phyloP scores from a whole-genome alignment of 2,329 filamentous ascomycete species.

The Beauveria rudraprayagi region DNA sequence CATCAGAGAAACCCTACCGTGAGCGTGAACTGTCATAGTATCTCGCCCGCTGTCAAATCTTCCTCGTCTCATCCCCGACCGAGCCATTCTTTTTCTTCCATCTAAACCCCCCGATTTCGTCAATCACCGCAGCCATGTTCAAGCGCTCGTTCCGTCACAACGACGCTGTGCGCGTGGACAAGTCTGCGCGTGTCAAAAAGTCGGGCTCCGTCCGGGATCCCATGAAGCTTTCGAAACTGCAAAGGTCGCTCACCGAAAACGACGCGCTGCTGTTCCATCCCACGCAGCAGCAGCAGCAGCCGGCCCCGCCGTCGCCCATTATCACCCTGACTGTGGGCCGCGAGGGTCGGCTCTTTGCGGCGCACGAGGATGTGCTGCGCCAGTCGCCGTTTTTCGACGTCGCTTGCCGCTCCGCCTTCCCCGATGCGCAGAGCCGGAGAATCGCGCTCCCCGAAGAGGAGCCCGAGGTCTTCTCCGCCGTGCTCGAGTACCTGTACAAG shows the following conservation, averaged over 20 bases:
- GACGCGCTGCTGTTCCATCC: conserved; percentile 21
- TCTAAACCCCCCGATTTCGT: conserved; percentile 15
- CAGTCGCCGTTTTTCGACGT: conserved; percentile 78
- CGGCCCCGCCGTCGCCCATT: conserved; percentile 55
- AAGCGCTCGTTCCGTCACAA: conserved; percentile 81
- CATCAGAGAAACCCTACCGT: conserved; percentile 3
- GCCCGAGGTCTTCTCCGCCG: conserved; percentile 84
- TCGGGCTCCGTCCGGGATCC: conserved; percentile 54
- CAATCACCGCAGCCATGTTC: conserved; percentile 60
- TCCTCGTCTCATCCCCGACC: conserved; percentile 24
- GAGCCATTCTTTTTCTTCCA: conserved; percentile 14
- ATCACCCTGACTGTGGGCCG: conserved; percentile 77
- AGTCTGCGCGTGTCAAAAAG: conserved; percentile 74
- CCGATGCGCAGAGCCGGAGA: conserved; percentile 69
- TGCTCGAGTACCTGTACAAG: conserved; percentile 97
- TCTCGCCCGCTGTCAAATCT: conserved; percentile 15
- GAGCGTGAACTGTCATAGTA: conserved; percentile 17
- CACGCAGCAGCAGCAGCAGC: conserved; percentile 1
- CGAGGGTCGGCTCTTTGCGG: conserved; percentile 86
- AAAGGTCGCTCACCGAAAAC: conserved; percentile 66
- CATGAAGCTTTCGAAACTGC: conserved; percentile 75
- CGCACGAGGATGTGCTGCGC: conserved; percentile 85
- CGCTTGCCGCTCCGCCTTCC: conserved; percentile 63
- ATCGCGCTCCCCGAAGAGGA: conserved; percentile 68
- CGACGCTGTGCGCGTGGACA: conserved; percentile 68